Percentiles rank a stretch among this genome's conserved stretches.
These are phyloP conservation scores for Sclerotinia sclerotiorum DNA, from an alignment of 2,329 filamentous ascomycete species.

Conservation along the genomic window DNA sequence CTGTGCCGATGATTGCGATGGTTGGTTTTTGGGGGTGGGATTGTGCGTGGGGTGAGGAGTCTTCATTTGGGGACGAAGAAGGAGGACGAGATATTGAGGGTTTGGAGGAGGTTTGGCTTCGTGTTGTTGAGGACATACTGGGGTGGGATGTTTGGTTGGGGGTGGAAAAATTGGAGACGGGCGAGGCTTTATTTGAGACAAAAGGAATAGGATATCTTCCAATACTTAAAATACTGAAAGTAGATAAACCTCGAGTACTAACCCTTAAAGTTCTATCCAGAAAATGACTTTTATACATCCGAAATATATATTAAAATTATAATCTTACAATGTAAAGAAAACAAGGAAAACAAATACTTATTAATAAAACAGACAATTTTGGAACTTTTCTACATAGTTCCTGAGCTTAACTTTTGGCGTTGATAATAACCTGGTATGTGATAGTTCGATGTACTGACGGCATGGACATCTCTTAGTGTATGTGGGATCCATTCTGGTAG, in stretches of 20 bases:
- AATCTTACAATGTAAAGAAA: neutral
- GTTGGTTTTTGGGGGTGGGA: neutral
- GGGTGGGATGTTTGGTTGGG: neutral
- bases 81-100: neutral
- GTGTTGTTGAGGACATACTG: neutral
- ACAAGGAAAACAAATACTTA: neutral
- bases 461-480: neutral
- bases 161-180: neutral
- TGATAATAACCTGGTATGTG: neutral
- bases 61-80: neutral
- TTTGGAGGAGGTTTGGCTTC: neutral
- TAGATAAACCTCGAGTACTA: neutral
- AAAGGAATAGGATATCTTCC: too few species aligned
- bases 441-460: slow-evolving; percentile 2
- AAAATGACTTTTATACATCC: neutral
- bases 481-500: neutral
- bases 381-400: neutral
- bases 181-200: too few species aligned
- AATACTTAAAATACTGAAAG: neutral
- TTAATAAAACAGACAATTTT: neutral
- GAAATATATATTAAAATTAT: neutral
- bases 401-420: neutral
- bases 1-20: slow-evolving; percentile 13
- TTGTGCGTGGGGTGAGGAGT: neutral
- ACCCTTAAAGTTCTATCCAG: neutral